A percentile compares a stretch with the other conserved stretches of the same genome.
Conservation (phyloP, 257 asterid species). For the Paulownia fortunei region DNA sequence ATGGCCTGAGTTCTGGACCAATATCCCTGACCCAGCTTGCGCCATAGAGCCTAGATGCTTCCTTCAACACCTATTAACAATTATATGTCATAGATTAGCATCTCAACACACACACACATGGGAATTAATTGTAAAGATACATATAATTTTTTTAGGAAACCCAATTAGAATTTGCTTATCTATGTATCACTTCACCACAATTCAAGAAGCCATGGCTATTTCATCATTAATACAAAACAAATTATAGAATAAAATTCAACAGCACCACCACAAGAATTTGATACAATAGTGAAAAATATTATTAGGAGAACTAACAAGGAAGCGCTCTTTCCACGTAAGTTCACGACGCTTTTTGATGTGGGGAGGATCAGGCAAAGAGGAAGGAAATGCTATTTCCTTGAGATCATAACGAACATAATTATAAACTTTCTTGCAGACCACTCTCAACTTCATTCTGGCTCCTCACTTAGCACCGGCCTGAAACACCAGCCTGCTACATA, state of each 20-base stretch:
- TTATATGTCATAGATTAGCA: conserved; percentile 6
- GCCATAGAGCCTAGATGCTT: conserved; percentile 79
- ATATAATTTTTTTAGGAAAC: not conserved
- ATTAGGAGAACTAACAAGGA: conserved; percentile 53
- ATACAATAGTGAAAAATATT: not conserved
- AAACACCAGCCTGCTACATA: conserved; percentile 13
- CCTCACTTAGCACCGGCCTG: not conserved
- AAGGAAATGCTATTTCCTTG: conserved; percentile 90
- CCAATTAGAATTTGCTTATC: not conserved
- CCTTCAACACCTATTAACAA: conserved; percentile 69
- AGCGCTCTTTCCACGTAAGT: conserved; percentile 75
- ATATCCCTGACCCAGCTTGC: conserved; percentile 97
- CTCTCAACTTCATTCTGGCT: conserved; percentile 65
- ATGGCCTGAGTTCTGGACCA: conserved; percentile 92
- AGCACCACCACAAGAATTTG: not conserved
- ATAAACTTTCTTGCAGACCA: conserved; percentile 62
- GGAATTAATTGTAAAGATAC: not conserved
- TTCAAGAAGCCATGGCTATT: not conserved
- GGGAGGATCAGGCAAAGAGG: conserved; percentile 93
- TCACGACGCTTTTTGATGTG: conserved; percentile 62
- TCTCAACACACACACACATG: not conserved
- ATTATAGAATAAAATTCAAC: not conserved
- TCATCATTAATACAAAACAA: not conserved
- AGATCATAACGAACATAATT: conserved; percentile 83
- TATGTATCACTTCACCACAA: not conserved